Base-by-base conservation (phyloP, 2,329 filamentous ascomycete genomes). In the Penicillium concentricum region DNA sequence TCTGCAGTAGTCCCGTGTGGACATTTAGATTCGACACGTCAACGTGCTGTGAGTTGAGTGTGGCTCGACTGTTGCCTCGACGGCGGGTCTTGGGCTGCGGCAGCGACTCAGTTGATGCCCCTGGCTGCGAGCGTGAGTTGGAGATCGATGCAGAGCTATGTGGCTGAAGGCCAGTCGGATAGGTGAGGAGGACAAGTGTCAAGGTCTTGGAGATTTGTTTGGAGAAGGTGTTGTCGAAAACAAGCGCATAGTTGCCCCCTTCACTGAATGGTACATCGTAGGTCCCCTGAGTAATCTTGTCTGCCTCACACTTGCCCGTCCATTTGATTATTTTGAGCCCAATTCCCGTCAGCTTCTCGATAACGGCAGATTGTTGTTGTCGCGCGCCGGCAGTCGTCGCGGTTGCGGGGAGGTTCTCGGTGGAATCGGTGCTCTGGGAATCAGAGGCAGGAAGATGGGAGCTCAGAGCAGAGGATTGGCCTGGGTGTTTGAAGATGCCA, bases 201-300 rank as follows among this genome's bases (percentile, higher is more conserved):
- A 92, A 92, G 30, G 89, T 96, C 78, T 99, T 99, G 51, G 92
- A 94, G 41, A 90, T 88, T 74, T 88, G 90, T 78, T 97, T 97
- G 58, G 92, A 96, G 73, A 99, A 99, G 28, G 94, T 99, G 71
- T 99, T 99, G 83, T 99, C 94, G 70, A 99, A 96, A 32, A 97
- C 91, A 59, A 99, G 81, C 55, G 92, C 94, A 72, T 96, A 99
- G 85, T 96, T 97, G 69, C 94, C 94, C 24, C 87, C 90, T 61
- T 94, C 86, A 34, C 86, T 86, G 8, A 79, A 69, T 0, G 80
- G 79, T 24, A 97, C 90, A 70, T 96, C 89, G 72, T 91, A 91
- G 20, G 88, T 94, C 32, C 93, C 94, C 74, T 93, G 91, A 20
- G 91, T 90, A 49, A 97, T 92, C 78, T 94, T 93, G 78, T 97